Evolutionary conservation across 2,329 filamentous ascomycete genomes (phyloP).

Genomic region (Talaromyces marneffei): DNA sequence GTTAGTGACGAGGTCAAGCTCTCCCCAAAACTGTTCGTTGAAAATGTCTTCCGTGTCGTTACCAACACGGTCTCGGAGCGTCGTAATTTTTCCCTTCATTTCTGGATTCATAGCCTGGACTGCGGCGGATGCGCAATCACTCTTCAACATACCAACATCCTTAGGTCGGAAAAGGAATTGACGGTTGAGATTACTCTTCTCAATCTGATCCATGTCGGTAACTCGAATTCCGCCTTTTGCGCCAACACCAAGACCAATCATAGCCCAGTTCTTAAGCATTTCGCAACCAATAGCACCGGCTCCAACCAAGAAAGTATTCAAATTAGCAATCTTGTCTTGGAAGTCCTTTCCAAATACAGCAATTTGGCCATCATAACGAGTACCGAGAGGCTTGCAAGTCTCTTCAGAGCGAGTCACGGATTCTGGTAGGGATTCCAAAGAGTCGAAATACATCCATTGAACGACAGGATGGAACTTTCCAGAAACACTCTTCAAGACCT

Average conservation of each 20-base stretch:
- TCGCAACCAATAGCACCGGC: constrained; percentile 97
- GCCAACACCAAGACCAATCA: constrained; percentile 90
- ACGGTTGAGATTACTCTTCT: constrained; percentile 96
- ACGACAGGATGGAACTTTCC: constrained; percentile 95
- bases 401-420: constrained; percentile 72
- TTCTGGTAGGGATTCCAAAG: constrained; percentile 85
- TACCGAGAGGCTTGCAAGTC: constrained; percentile 75
- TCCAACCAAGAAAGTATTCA: constrained; percentile 90
- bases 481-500: constrained; percentile 92
- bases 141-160: constrained; percentile 95
- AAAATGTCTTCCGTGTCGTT: constrained; percentile 90
- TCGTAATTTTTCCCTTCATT: constrained; percentile 75
- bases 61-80: constrained; percentile 83
- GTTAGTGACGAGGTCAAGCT: constrained; percentile 87
- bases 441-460: constrained; percentile 97
- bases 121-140: constrained; percentile 83
- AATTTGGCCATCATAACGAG: constrained; percentile 93
- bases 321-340: constrained; percentile 86
- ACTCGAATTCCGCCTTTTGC: constrained; percentile 84
- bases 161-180: constrained; percentile 93
- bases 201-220: constrained; percentile 97
- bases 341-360: constrained; percentile 91
- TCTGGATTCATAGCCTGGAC: constrained; percentile 95
- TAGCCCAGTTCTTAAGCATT: constrained; percentile 99
- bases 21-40: constrained; percentile 85